Percentiles rank a stretch among this genome's conserved stretches.
phyloP scores from a whole-genome alignment of 2,329 filamentous ascomycete genomes.

The Talaromyces albobiverticillius region DNA sequence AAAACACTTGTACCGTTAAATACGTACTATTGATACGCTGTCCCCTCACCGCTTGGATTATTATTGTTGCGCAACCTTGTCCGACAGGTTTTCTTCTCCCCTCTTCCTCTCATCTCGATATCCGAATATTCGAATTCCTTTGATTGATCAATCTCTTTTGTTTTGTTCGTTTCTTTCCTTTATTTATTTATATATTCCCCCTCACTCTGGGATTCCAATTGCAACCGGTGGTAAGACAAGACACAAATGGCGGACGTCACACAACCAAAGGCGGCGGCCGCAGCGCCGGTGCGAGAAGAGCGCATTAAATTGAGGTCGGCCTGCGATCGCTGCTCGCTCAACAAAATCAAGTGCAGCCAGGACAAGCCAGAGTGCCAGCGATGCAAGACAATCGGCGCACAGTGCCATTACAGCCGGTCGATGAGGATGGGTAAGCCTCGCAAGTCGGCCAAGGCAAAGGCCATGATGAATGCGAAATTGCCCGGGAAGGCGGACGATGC shows the following conservation, averaged over 20 bases:
- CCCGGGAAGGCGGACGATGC: not conserved
- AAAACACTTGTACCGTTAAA: too few relatives aligned
- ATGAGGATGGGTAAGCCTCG: slow-evolving; percentile 17
- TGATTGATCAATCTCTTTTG: not conserved
- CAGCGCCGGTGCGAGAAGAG: slow-evolving; percentile 8
- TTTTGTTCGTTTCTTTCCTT: not conserved
- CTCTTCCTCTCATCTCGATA: not conserved
- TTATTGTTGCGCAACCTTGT: too few relatives aligned
- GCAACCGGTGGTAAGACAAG: not conserved
- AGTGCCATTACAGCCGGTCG: slow-evolving; percentile 17
- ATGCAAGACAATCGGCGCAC: slow-evolving; percentile 15
- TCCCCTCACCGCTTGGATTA: too few relatives aligned
- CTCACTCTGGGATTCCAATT: not conserved
- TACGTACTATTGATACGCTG: too few relatives aligned
- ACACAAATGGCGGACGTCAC: slow-evolving; percentile 1
- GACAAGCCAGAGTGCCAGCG: slow-evolving; percentile 16
- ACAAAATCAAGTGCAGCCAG: slow-evolving; percentile 18
- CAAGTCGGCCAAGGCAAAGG: slow-evolving; percentile 15
- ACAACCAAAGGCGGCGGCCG: not conserved
- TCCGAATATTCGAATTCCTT: not conserved
- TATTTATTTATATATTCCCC: not conserved
- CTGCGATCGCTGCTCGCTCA: slow-evolving; percentile 16
- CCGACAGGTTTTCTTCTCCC: not conserved
- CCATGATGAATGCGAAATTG: slow-evolving; percentile 14
- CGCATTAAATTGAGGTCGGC: slow-evolving; percentile 16